Evolutionary conservation across 2,329 filamentous ascomycete species (phyloP).

Genomic region (Talaromyces piceae): DNA sequence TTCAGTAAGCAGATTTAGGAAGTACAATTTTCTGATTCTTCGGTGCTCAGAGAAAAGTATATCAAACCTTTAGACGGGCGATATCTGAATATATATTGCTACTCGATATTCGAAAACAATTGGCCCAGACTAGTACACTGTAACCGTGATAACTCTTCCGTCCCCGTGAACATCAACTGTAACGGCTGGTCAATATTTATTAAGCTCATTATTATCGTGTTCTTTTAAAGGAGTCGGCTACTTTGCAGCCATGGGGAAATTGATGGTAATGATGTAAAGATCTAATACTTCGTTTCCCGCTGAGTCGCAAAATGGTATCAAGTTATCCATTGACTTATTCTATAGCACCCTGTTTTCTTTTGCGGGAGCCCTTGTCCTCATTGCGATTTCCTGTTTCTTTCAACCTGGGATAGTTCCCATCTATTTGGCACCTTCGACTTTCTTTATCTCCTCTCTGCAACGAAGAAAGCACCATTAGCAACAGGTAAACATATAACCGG

Average conservation of each 20-base stretch:
- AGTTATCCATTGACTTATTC: not conserved
- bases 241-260: too few relatives aligned
- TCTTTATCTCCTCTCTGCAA: conserved; percentile 69
- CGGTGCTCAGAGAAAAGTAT: conserved; percentile 6
- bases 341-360: not conserved
- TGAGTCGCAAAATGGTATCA: not conserved
- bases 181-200: too few relatives aligned
- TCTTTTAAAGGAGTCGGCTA: too few relatives aligned
- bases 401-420: conserved; percentile 30
- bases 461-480: not conserved
- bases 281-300: not conserved
- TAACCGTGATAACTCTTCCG: too few relatives aligned
- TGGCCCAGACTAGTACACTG: too few relatives aligned
- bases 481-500: not conserved
- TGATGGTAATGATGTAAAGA: not conserved
- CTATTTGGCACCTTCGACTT: conserved; percentile 73
- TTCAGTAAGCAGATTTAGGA: conserved; percentile 9
- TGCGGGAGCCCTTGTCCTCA: not conserved
- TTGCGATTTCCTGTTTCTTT: conserved; percentile 1
- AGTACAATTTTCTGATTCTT: conserved; percentile 14
- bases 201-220: too few relatives aligned
- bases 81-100: not conserved
- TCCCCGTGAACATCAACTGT: too few relatives aligned
- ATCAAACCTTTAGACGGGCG: conserved; percentile 6
- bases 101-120: too few relatives aligned